Evolutionary conservation across 176 grass and related monocot genomes (phyloP).

Genomic region (Miscanthus lutarioriparius): DNA sequence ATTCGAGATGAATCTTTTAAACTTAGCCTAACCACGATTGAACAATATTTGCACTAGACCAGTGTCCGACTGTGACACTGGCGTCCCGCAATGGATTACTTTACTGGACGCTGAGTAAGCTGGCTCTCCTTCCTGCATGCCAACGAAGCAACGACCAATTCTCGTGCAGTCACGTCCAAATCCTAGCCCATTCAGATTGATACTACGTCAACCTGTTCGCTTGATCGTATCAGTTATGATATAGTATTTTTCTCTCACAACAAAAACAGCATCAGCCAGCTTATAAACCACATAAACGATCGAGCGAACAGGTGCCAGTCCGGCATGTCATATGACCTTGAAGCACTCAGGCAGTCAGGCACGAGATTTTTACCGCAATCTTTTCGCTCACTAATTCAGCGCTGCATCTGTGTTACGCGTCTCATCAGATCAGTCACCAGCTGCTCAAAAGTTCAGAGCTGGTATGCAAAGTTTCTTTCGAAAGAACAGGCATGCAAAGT

Average conservation of each 20-base stretch:
- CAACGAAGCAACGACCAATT: neutral
- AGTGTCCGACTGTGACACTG: slow-evolving; percentile 28
- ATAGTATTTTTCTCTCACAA: too few relatives aligned
- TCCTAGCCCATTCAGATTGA: neutral
- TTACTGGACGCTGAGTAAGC: neutral
- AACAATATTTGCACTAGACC: neutral
- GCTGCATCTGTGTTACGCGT: neutral
- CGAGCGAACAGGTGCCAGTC: too few relatives aligned
- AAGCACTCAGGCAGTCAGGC: neutral
- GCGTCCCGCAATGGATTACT: neutral
- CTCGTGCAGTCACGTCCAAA: slow-evolving; percentile 13
- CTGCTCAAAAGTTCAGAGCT: neutral
- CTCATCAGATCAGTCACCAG: neutral
- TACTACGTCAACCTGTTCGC: neutral
- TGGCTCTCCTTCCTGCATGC: neutral
- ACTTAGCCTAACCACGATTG: too few relatives aligned
- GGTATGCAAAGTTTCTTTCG: neutral
- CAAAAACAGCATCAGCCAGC: too few relatives aligned
- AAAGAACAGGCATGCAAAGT: neutral
- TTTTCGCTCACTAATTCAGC: neutral
- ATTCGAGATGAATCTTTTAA: too few relatives aligned
- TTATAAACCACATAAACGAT: too few relatives aligned
- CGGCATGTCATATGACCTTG: neutral
- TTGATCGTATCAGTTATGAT: too few relatives aligned
- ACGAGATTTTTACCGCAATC: neutral